phyloP scores from a whole-genome alignment of 2,329 filamentous ascomycete genomes.

The Westerdykella sp. region DNA sequence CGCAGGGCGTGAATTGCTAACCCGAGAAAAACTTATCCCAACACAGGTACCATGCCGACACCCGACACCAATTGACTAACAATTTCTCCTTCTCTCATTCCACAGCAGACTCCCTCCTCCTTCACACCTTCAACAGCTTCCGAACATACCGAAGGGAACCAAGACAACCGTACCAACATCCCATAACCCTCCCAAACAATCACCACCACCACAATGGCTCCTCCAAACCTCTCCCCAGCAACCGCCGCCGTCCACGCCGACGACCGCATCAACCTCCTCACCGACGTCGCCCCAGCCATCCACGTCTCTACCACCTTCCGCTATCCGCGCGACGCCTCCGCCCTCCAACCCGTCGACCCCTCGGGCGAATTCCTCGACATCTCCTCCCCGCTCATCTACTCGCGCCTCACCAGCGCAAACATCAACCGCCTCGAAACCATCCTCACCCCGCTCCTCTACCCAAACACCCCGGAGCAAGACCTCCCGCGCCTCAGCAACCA shows the following conservation, averaged over 20 bases:
- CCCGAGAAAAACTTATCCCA: background rate
- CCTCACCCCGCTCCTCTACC: constrained; percentile 65
- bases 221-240: constrained; percentile 45
- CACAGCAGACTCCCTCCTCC: background rate
- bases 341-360: constrained; percentile 48
- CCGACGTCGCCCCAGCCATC: constrained; percentile 80
- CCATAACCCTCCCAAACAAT: background rate
- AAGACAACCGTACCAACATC: background rate
- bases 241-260: constrained; percentile 78
- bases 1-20: constrained; percentile 7
- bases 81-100: too few relatives aligned
- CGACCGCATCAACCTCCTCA: constrained; percentile 64
- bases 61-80: too few relatives aligned
- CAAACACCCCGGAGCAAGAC: constrained; percentile 22
- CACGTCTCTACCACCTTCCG: constrained; percentile 90
- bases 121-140: background rate
- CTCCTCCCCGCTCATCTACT: constrained; percentile 58
- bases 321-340: constrained; percentile 65
- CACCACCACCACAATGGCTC: constrained; percentile 6
- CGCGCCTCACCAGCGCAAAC: constrained; percentile 70
- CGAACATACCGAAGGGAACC: background rate
- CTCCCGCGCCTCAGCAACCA: constrained; percentile 38
- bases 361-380: constrained; percentile 41
- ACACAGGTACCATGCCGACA: background rate
- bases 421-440: constrained; percentile 79